phyloP scores from a whole-genome alignment of 1,139 yeast genomes.

The Debaryomycetaceae sp. region DNA sequence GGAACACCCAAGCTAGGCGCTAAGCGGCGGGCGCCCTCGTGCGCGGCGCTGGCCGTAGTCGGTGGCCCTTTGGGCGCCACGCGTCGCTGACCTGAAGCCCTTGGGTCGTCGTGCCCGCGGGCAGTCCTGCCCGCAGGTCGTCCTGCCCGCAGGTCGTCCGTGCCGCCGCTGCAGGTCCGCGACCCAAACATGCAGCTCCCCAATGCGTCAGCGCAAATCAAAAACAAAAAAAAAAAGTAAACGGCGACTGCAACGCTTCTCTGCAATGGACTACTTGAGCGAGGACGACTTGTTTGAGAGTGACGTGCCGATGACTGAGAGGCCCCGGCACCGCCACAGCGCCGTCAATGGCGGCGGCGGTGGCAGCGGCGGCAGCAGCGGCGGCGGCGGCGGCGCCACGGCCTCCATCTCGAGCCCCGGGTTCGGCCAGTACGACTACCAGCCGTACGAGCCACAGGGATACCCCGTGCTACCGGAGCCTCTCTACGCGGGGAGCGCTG shows the following conservation, averaged over 20 bases:
- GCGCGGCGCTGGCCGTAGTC: too few species aligned
- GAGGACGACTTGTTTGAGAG: conserved; percentile 13
- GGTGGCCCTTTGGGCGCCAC: too few species aligned
- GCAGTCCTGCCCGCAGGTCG: too few species aligned
- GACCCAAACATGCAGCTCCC: too few species aligned
- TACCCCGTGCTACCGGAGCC: conserved; percentile 11
- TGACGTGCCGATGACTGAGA: conserved; percentile 5
- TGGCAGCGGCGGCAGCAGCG: conserved; percentile 2
- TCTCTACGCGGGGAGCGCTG: conserved; percentile 8
- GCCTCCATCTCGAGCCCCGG: neutral
- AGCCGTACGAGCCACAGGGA: conserved; percentile 5
- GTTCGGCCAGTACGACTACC: conserved; percentile 4
- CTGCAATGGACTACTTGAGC: too few species aligned
- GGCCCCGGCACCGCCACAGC: conserved; percentile 1
- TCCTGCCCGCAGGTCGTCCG: too few species aligned
- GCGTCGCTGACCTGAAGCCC: too few species aligned
- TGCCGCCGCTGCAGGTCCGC: too few species aligned
- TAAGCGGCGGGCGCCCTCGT: neutral
- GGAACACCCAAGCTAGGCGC: neutral
- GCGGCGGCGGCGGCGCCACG: conserved; percentile 2
- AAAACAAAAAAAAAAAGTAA: too few species aligned
- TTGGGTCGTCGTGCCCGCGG: too few species aligned
- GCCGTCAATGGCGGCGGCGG: conserved; percentile 1
- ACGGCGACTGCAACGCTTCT: too few species aligned
- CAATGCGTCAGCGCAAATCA: too few species aligned